Conservation (phyloP, 139 green algal genomes). For the Chlamydomonas schloesseri region DNA sequence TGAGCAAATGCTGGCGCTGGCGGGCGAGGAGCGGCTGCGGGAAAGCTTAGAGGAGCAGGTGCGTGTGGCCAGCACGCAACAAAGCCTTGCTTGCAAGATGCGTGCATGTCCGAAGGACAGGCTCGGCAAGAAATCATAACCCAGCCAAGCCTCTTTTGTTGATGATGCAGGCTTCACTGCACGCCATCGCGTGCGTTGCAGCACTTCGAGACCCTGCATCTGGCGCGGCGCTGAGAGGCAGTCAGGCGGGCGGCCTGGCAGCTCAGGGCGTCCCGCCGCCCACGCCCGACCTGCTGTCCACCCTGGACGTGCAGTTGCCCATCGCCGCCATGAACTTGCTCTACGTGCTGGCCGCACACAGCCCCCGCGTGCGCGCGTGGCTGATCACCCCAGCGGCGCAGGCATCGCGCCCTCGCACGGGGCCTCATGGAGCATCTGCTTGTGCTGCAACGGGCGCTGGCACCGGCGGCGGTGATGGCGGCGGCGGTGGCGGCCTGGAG, state of each 20-base stretch:
- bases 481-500: background rate
- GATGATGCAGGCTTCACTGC: background rate
- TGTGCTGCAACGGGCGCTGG: too few relatives aligned
- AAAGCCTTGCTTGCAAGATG: too few relatives aligned
- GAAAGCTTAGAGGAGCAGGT: slow-evolving; percentile 41
- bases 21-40: slow-evolving; percentile 47
- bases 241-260: background rate
- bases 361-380: slow-evolving; percentile 42
- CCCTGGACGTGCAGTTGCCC: slow-evolving; percentile 59
- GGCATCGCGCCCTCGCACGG: background rate
- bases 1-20: slow-evolving; percentile 66
- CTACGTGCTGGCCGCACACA: slow-evolving; percentile 37
- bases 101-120: too few relatives aligned
- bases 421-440: background rate
- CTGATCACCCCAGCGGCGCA: background rate
- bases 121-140: too few relatives aligned
- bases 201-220: slow-evolving; percentile 3
- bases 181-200: background rate
- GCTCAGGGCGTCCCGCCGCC: background rate
- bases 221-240: slow-evolving; percentile 1
- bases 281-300: slow-evolving; percentile 22
- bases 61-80: too few relatives aligned
- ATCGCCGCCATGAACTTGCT: slow-evolving; percentile 56
- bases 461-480: background rate
- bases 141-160: too few relatives aligned